Conservation (phyloP, 176 grass and related monocot genomes). For the Olyra latifolia region DNA sequence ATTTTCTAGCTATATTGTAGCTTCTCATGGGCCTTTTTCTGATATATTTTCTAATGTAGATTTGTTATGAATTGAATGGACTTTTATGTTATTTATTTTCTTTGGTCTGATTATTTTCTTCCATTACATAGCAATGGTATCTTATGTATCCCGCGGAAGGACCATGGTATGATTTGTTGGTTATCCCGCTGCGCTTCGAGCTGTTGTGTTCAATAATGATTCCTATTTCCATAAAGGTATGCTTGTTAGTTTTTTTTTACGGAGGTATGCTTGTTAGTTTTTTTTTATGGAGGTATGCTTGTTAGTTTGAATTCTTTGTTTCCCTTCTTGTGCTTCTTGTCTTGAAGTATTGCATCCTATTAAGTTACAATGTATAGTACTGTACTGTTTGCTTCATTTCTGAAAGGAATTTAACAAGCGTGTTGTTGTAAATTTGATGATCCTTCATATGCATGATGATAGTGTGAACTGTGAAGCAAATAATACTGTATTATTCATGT, state of each 20-base stretch:
- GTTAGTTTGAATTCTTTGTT: constrained; percentile 14
- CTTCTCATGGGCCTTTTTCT: not conserved
- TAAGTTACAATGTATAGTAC: constrained; percentile 18
- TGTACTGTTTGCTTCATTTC: constrained; percentile 11
- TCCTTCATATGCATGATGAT: not conserved
- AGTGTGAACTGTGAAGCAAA: not conserved
- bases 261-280: constrained; percentile 50
- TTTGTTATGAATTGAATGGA: not conserved
- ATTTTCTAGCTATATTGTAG: not conserved
- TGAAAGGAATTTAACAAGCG: constrained; percentile 2
- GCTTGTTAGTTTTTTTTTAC: not conserved
- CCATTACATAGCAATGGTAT: constrained; percentile 79
- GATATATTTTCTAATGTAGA: not conserved
- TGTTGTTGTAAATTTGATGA: not conserved
- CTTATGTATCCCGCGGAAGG: constrained; percentile 66
- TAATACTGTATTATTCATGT: constrained; percentile 12
- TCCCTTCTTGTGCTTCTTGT: constrained; percentile 26
- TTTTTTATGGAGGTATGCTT: constrained; percentile 45
- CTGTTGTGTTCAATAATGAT: constrained; percentile 98
- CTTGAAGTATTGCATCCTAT: constrained; percentile 14
- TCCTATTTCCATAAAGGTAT: constrained; percentile 97
- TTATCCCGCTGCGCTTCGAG: constrained; percentile 88
- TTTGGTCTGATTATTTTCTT: constrained; percentile 30
- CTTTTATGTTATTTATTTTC: constrained; percentile 14
- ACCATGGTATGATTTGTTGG: constrained; percentile 81